phyloP scores from a whole-genome alignment of 2,329 filamentous ascomycete genomes.

The Mycosphaerella arachidis region DNA sequence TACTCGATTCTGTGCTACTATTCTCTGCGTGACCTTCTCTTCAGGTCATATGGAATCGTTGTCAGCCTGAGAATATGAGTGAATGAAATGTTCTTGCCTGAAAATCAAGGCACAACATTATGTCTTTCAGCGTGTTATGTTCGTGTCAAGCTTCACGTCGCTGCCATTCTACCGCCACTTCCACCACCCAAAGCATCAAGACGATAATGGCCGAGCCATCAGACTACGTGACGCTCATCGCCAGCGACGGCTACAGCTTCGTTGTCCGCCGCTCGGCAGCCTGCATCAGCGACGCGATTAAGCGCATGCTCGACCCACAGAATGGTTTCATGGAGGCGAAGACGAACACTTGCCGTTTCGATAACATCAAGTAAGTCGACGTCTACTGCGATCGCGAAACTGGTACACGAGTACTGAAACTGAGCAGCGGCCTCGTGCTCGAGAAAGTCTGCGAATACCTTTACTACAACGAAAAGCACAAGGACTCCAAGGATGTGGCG shows the following conservation, averaged over 20 bases:
- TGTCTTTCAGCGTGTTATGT: too few relatives aligned
- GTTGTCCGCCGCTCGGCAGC: slow-evolving; percentile 68
- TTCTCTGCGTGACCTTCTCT: too few relatives aligned
- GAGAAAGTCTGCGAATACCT: slow-evolving; percentile 81
- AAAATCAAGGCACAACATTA: too few relatives aligned
- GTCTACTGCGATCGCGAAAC: background rate
- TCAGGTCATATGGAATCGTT: too few relatives aligned
- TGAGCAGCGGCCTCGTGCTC: slow-evolving; percentile 61
- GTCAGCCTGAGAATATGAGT: too few relatives aligned
- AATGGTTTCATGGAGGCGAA: slow-evolving; percentile 63
- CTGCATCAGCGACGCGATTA: slow-evolving; percentile 66
- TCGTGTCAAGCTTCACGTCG: too few relatives aligned
- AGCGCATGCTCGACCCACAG: slow-evolving; percentile 67
- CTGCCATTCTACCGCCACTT: too few relatives aligned
- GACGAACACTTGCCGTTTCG: slow-evolving; percentile 61
- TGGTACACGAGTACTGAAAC: slow-evolving; percentile 3
- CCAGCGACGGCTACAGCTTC: slow-evolving; percentile 72
- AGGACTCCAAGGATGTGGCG: slow-evolving; percentile 65
- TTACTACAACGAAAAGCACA: slow-evolving; percentile 74
- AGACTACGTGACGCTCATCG: slow-evolving; percentile 74
- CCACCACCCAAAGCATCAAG: background rate
- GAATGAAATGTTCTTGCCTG: too few relatives aligned
- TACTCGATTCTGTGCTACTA: too few relatives aligned
- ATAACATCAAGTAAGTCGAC: slow-evolving; percentile 65
- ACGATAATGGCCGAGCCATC: slow-evolving; percentile 30